Conservation (phyloP, 805 yeast species). For the Torulaspora franciscae region DNA sequence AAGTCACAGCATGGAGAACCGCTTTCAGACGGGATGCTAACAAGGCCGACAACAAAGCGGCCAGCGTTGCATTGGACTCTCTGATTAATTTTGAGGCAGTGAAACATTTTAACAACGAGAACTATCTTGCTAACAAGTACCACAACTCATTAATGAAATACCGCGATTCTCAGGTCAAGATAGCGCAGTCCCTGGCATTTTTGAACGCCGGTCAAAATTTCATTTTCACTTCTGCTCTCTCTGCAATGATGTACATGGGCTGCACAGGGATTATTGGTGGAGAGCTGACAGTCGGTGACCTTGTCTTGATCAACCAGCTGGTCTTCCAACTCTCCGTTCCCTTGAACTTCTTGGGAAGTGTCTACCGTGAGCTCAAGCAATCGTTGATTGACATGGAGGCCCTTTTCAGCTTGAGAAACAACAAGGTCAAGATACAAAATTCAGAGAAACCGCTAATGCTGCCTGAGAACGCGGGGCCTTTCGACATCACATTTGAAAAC, state of each 20-base stretch:
- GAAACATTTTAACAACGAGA: constrained; percentile 89
- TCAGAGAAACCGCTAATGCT: constrained; percentile 58
- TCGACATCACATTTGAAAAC: constrained; percentile 82
- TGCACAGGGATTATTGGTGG: constrained; percentile 88
- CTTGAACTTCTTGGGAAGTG: constrained; percentile 88
- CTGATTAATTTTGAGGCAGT: constrained; percentile 92
- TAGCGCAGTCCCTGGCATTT: constrained; percentile 78
- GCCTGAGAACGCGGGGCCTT: constrained; percentile 40
- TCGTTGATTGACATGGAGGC: constrained; percentile 94
- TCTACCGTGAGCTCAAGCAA: constrained; percentile 90
- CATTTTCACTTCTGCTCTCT: constrained; percentile 81
- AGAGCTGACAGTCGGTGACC: constrained; percentile 82
- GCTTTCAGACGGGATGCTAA: constrained; percentile 85
- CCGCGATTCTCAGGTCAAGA: constrained; percentile 63
- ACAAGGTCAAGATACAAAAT: constrained; percentile 62
- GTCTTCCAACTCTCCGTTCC: constrained; percentile 96
- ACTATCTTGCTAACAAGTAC: constrained; percentile 71
- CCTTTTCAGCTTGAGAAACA: constrained; percentile 75
- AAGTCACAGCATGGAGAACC: constrained; percentile 96
- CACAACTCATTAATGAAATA: constrained; percentile 68
- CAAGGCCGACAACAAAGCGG: constrained; percentile 92
- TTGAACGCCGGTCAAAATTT: constrained; percentile 75
- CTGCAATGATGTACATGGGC: constrained; percentile 98
- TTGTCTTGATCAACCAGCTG: constrained; percentile 89
- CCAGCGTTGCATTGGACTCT: constrained; percentile 89